Base-by-base conservation (phyloP, 2,329 filamentous ascomycete species). In the Hirsutella minnesotensis region DNA sequence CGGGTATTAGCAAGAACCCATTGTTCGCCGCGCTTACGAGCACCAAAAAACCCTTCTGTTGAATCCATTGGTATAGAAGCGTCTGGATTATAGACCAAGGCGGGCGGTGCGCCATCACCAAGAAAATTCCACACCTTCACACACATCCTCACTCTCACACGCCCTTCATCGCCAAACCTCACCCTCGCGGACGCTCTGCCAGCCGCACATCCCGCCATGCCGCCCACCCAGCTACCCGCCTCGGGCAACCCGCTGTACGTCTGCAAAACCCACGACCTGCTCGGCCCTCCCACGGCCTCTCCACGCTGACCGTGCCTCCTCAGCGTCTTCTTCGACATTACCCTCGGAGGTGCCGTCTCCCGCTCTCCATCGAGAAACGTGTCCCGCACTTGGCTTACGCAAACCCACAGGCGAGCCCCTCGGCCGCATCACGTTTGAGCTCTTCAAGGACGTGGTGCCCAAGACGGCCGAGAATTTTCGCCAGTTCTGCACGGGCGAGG, bases 381-480 rank as follows among this genome's bases (percentile, higher is more conserved):
- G n/a, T n/a, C n/a, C n/a, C 22, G 16, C 33, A 18, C 13, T 16
- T n/a, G 4, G 15, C 8, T 38, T 33, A 2, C 18, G 13, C n/a
- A 36, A 7, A 18, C 19, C 33, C 16, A 34, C 27, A 92, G 88
- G 88, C 47, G 86, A 94, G 57, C 81, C 86, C 3, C 75, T 95
- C 15, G 89, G 89, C 49, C 81, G 88, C 45, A 79, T 95, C 56
- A 89, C 85, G 51, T 88, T 95, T 62, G 86, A 95, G 65, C 78
- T 98, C 47, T 95, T 92, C 70, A 79, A 81, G 47, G 76, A 94
- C 64, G 72, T 83, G 19, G 84, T 87, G 0, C 88, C 89, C 49
- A 82, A 81, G 55, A 96, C 92, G 9, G 86, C 88, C 24, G 92
- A 96, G 64, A 96, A 96, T 69, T 96, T 98, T 62, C 85, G 89